A percentile compares a stretch with the other conserved stretches of the same genome.
Evolutionary conservation across 2,329 filamentous ascomycete species (phyloP).

Genomic region (Pezizomycotina sp.): DNA sequence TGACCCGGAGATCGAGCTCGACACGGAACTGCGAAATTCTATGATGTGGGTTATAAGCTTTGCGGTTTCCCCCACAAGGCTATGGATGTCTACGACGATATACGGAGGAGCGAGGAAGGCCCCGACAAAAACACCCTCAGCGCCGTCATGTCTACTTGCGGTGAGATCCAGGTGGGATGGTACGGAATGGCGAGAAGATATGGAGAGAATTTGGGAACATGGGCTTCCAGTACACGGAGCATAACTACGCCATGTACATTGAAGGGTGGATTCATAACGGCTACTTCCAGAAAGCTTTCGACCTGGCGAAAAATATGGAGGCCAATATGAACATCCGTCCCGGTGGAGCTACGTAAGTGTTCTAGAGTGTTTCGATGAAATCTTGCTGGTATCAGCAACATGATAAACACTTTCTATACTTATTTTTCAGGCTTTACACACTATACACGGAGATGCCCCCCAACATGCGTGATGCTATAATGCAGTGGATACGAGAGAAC

Average conservation of each 20-base stretch:
- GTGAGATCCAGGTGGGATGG: slow-evolving; percentile 40
- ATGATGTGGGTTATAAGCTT: slow-evolving; percentile 68
- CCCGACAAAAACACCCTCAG: slow-evolving; percentile 67
- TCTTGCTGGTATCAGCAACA: too few relatives aligned
- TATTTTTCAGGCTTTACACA: too few relatives aligned
- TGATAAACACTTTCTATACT: too few relatives aligned
- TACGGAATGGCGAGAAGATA: slow-evolving; percentile 43
- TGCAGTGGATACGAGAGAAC: too few relatives aligned
- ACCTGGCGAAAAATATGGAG: slow-evolving; percentile 50
- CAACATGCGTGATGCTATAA: too few relatives aligned
- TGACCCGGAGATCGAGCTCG: slow-evolving; percentile 61
- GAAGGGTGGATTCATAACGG: slow-evolving; percentile 60
- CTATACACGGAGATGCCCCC: too few relatives aligned
- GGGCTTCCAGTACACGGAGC: slow-evolving; percentile 59
- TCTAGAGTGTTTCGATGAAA: too few relatives aligned
- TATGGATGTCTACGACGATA: slow-evolving; percentile 67
- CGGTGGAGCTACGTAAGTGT: slow-evolving; percentile 53
- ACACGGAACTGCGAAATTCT: slow-evolving; percentile 62
- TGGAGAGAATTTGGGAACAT: slow-evolving; percentile 56
- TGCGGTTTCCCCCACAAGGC: slow-evolving; percentile 50
- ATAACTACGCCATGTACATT: slow-evolving; percentile 60
- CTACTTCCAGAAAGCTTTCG: slow-evolving; percentile 49
- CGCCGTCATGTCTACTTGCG: slow-evolving; percentile 65
- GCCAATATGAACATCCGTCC: slow-evolving; percentile 48
- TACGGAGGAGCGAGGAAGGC: slow-evolving; percentile 68